These are phyloP conservation scores for Coleophoma eucalyptorum DNA, from an alignment of 2,329 filamentous ascomycete species.

Conservation along the genomic window DNA sequence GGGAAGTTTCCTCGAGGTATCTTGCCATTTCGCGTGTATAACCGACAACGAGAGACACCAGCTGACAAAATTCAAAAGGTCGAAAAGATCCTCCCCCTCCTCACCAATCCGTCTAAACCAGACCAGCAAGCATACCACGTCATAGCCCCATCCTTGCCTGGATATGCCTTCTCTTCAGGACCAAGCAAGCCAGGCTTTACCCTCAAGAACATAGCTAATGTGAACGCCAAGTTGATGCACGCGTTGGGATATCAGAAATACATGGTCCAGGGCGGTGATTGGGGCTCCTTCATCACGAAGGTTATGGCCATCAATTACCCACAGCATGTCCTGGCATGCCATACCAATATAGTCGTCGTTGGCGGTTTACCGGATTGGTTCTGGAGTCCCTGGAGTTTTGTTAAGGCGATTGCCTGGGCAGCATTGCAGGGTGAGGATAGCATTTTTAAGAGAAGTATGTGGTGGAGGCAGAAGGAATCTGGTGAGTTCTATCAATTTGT, in stretches of 20 bases:
- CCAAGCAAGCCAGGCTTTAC: constrained; percentile 35
- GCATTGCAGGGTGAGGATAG: constrained; percentile 12
- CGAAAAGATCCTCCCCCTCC: constrained; percentile 27
- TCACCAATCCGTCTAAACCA: constrained; percentile 23
- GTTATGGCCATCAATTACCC: constrained; percentile 11
- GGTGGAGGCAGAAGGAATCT: constrained; percentile 11
- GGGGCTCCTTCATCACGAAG: constrained; percentile 10
- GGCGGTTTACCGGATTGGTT: constrained; percentile 9
- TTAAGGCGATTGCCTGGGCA: constrained; percentile 16
- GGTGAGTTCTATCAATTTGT: constrained; percentile 1
- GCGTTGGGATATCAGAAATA: constrained; percentile 28
- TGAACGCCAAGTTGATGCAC: constrained; percentile 35
- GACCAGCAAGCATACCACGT: constrained; percentile 38
- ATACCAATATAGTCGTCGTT: constrained; percentile 22
- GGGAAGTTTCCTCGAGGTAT: constrained; percentile 32
- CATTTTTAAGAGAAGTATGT: constrained; percentile 7
- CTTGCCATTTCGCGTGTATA: constrained; percentile 7
- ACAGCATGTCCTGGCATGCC: constrained; percentile 17
- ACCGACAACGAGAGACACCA: not conserved
- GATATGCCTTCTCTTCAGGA: constrained; percentile 37
- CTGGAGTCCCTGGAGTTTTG: constrained; percentile 11
- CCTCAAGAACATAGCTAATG: constrained; percentile 23
- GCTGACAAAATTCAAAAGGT: constrained; percentile 16
- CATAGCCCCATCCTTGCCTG: constrained; percentile 39
- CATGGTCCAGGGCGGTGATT: constrained; percentile 20